Conservation (phyloP, 495 filamentous ascomycete species). For the Saxophila tyrrhenica region DNA sequence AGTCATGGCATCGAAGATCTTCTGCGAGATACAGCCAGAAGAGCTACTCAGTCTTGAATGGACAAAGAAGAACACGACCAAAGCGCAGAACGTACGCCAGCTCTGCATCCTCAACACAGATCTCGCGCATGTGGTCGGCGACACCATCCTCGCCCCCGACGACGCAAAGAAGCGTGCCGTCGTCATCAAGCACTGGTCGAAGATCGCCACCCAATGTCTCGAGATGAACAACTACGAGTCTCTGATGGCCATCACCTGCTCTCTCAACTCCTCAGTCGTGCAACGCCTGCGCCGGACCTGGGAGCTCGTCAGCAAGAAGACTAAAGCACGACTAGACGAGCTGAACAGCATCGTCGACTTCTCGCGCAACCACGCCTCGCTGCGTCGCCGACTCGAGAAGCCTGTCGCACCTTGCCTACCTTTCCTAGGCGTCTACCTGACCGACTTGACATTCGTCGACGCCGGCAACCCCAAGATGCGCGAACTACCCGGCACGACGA, state of each 20-base stretch:
- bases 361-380: conserved; percentile 80
- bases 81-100: conserved; percentile 83
- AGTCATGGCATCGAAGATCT: conserved; percentile 84
- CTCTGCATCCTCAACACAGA: conserved; percentile 92
- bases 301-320: conserved; percentile 80
- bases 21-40: conserved; percentile 83
- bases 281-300: conserved; percentile 84
- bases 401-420: conserved; percentile 89
- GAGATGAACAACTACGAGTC: conserved; percentile 93
- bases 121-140: conserved; percentile 85
- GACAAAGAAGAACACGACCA: conserved; percentile 69
- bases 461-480: conserved; percentile 79
- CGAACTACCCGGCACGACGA: conserved; percentile 42
- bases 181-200: conserved; percentile 97
- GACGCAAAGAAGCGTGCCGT: conserved; percentile 84
- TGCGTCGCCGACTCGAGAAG: conserved; percentile 75
- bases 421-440: conserved; percentile 94
- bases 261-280: conserved; percentile 82
- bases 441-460: conserved; percentile 80
- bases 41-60: conserved; percentile 91
- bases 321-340: conserved; percentile 63
- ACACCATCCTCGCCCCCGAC: conserved; percentile 75
- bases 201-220: conserved; percentile 78
- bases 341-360: conserved; percentile 77
- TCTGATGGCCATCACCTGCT: conserved; percentile 92